Evolutionary conservation across 371 early-diverging fungal genomes (phyloP), one percentile per base, ranked within the genome.

Genomic region (Sanchytrium tribonematis): DNA sequence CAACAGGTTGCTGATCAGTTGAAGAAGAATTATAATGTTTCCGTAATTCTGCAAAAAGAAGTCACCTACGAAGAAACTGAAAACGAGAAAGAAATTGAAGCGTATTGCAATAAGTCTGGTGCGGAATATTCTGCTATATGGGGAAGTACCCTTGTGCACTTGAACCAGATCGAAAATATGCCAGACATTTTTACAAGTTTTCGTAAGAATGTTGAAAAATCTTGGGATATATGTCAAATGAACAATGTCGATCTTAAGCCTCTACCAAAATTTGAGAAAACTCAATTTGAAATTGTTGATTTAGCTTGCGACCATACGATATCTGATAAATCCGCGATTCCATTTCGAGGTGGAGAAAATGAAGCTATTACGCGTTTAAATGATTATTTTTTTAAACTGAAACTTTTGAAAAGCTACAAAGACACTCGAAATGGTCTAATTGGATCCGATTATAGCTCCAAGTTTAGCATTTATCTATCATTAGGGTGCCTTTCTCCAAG

Each of bases 381-480:
- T 16, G n/a, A 71, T 29, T 80, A 79, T 67, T 31, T 79, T 2
- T 75, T 70, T 31, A 68, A 66, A 16, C 74, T 74, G 0, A 69
- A 73, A 27, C 68, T 66, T 27, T 71, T 76, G 1, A 66, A 66
- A 1, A 74, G 69, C 1, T 80, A 80, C 69, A 80, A 80, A 31
- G 72, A 73, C 16, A 80, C 80, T 1, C 73, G 80, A 0, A 79
- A 80, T 66, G 80, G 78, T 0, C 72, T 80, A 66, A 66, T 78
- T 1, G 79, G 80, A 1, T 69, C 74, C 12, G 78, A 75, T 5
- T 77, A 73, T 29, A 72, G 72, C 30, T 75, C 77, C 0, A 74
- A 79, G 70, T 75, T 79, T 29, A 76, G 76, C 16, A 73, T 74
- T 0, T 80, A 67, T 29, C 69, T 80, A 17, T 71, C 78, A 0